Conservation (phyloP, 192 early-diverging fungal genomes). For the Coemansia sp. region DNA sequence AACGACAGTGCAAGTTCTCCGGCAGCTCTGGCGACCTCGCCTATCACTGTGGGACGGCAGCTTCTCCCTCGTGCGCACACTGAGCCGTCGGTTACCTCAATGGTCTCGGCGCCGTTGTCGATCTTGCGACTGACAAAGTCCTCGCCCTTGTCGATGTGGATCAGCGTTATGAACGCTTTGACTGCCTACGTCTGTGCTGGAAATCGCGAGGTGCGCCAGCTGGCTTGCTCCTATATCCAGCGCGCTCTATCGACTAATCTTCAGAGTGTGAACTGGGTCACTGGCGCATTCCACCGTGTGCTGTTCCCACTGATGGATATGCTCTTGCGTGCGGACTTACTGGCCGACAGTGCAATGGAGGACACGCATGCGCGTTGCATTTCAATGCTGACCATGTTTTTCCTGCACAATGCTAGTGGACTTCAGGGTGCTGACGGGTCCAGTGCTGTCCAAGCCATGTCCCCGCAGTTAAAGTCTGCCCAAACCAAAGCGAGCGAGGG, state of each 20-base stretch:
- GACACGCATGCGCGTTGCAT: slow-evolving; percentile 54
- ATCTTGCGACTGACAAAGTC: slow-evolving; percentile 19
- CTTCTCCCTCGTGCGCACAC: slow-evolving; percentile 17
- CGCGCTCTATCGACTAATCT: slow-evolving; percentile 63
- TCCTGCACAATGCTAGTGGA: slow-evolving; percentile 37
- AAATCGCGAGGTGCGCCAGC: slow-evolving; percentile 75
- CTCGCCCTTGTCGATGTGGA: slow-evolving; percentile 51
- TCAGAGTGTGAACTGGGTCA: slow-evolving; percentile 55
- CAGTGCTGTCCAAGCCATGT: neutral
- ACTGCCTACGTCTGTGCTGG: slow-evolving; percentile 34
- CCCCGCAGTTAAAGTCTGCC: neutral
- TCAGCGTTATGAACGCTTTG: slow-evolving; percentile 29
- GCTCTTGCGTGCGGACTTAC: slow-evolving; percentile 73
- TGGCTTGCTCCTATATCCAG: slow-evolving; percentile 81
- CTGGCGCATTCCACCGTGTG: slow-evolving; percentile 76
- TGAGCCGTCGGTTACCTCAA: slow-evolving; percentile 32
- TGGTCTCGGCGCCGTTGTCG: slow-evolving; percentile 41
- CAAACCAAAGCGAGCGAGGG: neutral
- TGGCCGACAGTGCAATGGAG: slow-evolving; percentile 56
- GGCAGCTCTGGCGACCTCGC: slow-evolving; percentile 11
- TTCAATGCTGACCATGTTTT: slow-evolving; percentile 49
- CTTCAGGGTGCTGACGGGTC: slow-evolving; percentile 15
- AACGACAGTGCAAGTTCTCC: slow-evolving; percentile 9
- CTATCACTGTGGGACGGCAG: slow-evolving; percentile 7
- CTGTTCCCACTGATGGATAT: slow-evolving; percentile 87